Evolutionary conservation across 306 rosid species (phyloP).

Genomic region (Mucuna pruriens): DNA sequence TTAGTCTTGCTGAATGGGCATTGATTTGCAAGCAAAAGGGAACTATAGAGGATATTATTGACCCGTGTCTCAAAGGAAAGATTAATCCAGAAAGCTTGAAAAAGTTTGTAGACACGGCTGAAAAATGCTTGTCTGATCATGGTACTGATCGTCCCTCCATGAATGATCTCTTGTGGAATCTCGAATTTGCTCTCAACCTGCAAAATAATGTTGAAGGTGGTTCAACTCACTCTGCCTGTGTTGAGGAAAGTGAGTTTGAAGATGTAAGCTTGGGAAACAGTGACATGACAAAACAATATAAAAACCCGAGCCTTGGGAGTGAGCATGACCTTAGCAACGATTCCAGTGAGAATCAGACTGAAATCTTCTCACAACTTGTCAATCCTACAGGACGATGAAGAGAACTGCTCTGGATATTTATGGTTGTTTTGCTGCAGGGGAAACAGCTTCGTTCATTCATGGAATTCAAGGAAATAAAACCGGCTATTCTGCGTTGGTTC

Average conservation of each 20-base stretch:
- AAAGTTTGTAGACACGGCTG: conserved; percentile 57
- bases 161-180: conserved; percentile 63
- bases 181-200: conserved; percentile 61
- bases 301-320: conserved; percentile 45
- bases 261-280: conserved; percentile 39
- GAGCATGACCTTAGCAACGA: conserved; percentile 41
- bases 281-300: conserved; percentile 39
- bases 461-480: conserved; percentile 38
- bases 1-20: conserved; percentile 69
- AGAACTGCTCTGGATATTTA: background rate
- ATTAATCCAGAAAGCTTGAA: conserved; percentile 57
- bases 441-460: background rate
- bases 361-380: conserved; percentile 45
- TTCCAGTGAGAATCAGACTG: background rate
- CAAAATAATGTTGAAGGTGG: conserved; percentile 46
- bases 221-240: conserved; percentile 31
- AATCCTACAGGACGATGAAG: conserved; percentile 42
- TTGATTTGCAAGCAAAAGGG: conserved; percentile 50
- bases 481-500: background rate
- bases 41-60: conserved; percentile 55
- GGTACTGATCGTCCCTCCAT: conserved; percentile 60
- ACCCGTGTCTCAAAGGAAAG: conserved; percentile 51
- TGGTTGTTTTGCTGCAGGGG: background rate
- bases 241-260: conserved; percentile 33
- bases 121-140: conserved; percentile 60